Evolutionary conservation across 2,329 filamentous ascomycete genomes (phyloP).

Genomic region (Xylaria sp.): DNA sequence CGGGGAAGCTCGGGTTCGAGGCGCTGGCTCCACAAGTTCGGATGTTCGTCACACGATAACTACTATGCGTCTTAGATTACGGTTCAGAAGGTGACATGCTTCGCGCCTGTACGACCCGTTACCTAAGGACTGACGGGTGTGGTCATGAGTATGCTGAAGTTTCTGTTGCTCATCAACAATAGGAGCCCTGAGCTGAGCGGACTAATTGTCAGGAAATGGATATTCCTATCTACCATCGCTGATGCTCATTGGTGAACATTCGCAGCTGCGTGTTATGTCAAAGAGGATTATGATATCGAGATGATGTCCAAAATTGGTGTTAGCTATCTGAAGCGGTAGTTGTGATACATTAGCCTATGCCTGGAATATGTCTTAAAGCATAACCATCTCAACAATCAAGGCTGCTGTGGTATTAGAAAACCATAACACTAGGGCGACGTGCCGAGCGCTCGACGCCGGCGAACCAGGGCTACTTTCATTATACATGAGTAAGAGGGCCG

Average conservation of each 20-base stretch:
- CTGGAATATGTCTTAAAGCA: constrained; percentile 5
- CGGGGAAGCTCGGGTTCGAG: constrained; percentile 27
- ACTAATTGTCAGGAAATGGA: constrained; percentile 1
- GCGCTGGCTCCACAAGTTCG: constrained; percentile 12
- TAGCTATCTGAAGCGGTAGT: constrained; percentile 9
- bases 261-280: too few relatives aligned
- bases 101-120: neutral
- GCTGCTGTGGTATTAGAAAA: neutral
- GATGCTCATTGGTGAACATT: neutral
- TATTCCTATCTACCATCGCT: neutral
- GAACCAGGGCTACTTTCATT: neutral
- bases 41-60: neutral
- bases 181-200: neutral
- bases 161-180: neutral
- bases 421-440: neutral
- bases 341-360: constrained; percentile 1
- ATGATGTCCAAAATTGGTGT: neutral
- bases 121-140: neutral
- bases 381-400: neutral
- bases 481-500: neutral
- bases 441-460: neutral
- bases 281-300: neutral
- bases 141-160: neutral
- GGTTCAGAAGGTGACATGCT: neutral
- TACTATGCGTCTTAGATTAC: neutral